These are phyloP conservation scores for Sphagnum fallax DNA, from an alignment of 228 moss, liverwort and hornwort genomes.

Conservation along the genomic window DNA sequence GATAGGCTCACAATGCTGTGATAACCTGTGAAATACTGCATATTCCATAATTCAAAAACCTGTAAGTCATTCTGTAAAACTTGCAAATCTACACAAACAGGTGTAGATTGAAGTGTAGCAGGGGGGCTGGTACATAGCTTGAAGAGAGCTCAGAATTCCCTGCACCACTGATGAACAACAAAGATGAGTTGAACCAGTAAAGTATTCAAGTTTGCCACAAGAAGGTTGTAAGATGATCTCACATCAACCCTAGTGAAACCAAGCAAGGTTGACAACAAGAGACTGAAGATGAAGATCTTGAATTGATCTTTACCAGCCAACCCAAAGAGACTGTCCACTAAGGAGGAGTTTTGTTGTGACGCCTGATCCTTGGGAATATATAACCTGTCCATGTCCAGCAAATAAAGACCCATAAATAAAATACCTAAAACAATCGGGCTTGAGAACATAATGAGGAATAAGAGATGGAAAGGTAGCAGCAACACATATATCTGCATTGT, in stretches of 20 bases:
- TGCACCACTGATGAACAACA: conserved; percentile 55
- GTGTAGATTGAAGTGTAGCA: too few species aligned
- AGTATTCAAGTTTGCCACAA: conserved; percentile 49
- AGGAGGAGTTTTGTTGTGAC: too few species aligned
- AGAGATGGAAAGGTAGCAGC: conserved; percentile 32
- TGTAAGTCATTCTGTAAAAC: too few species aligned
- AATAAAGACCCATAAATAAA: conserved; percentile 38
- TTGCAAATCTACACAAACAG: too few species aligned
- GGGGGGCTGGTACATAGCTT: too few species aligned
- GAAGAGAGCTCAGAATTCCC: conserved; percentile 7
- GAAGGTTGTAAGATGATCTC: conserved; percentile 32
- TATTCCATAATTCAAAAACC: too few species aligned
- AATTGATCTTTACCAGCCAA: conserved; percentile 28
- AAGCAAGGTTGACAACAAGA: conserved; percentile 43
- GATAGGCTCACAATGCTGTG: conserved; percentile 41
- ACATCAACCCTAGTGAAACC: conserved; percentile 51
- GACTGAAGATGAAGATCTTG: conserved; percentile 50
- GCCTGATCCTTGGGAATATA: conserved; percentile 23
- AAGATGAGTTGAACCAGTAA: conserved; percentile 50
- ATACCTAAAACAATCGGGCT: conserved; percentile 38
- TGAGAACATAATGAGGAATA: conserved; percentile 42
- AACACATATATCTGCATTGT: conserved; percentile 46
- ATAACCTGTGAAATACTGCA: conserved; percentile 57
- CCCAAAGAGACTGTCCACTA: too few species aligned
- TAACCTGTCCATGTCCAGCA: conserved; percentile 42